Base-by-base conservation (phyloP, 768 basidiomycete genomes). In the Dacryopinax primogenitus region DNA sequence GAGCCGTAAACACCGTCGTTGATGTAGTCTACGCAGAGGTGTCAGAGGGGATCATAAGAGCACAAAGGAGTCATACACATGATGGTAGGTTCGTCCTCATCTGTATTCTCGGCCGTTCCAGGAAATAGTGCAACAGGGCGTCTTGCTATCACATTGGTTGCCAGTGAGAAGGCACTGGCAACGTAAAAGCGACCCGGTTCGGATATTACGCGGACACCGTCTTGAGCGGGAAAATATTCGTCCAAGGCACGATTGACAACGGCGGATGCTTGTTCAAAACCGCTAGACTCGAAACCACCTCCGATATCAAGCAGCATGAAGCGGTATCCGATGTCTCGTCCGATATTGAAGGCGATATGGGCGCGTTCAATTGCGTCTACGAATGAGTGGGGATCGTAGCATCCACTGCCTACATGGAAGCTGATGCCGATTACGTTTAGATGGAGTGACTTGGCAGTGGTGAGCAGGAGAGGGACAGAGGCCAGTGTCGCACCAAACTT, bases 1-100 rank as follows among this genome's bases (percentile, higher is more conserved):
- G 92, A 85, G 62, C 95, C 93, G 75, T 99, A 99, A 39, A 99
- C 92, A 45, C 96, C 96, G 75, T 98, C 95, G 78, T 97, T 98
- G 83, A 98, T 92, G 80, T 98, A 98, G 79, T 97, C 93, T 96
- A 75, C n/a, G 34, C 35, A 37, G n/a, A 16, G 12, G 28, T 26
- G 26, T 37, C 34, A 62, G 35, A 30, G 26, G 32, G 3, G 13
- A 28, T 30, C 23, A 32, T 26, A 18, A 33, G 35, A 34, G 23
- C 28, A 36, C 11, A 30, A 62, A 18, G 35, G 3, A 35, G 18
- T 35, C 93, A 75, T 77, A 96, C 93, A 96, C 95, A 97, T 99
- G 69, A 92, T 86, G 67, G 77, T 79, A 1, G 85, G 80, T 63
- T 80, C 63, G 35, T 72, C 70, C 44, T 71, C 69, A 18, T 76